phyloP scores from a whole-genome alignment of 2,329 filamentous ascomycete species.

The Clarireedia hainanense region DNA sequence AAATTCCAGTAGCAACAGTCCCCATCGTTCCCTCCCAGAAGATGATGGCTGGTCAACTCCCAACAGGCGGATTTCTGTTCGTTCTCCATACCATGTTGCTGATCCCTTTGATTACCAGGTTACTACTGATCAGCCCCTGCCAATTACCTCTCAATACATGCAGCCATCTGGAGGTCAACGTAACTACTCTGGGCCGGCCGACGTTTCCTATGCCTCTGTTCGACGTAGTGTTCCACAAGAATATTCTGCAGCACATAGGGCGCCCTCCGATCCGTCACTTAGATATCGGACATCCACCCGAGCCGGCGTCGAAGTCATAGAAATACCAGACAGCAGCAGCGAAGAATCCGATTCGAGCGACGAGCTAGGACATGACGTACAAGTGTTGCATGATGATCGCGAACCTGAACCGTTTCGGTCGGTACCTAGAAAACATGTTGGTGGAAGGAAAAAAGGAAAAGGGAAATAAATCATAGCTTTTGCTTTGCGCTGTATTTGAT shows the following conservation, averaged over 20 bases:
- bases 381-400: slow-evolving; percentile 22
- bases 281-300: slow-evolving; percentile 12
- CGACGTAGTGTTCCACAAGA: slow-evolving; percentile 18
- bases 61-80: slow-evolving; percentile 27
- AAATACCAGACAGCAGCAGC: slow-evolving; percentile 13
- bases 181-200: slow-evolving; percentile 28
- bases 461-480: not conserved
- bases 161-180: slow-evolving; percentile 26
- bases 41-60: slow-evolving; percentile 38
- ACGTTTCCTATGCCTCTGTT: slow-evolving; percentile 29
- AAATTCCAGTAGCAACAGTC: slow-evolving; percentile 32
- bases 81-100: slow-evolving; percentile 23
- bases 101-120: slow-evolving; percentile 34
- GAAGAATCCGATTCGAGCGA: slow-evolving; percentile 21
- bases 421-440: not conserved
- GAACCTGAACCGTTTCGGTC: not conserved
- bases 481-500: not conserved
- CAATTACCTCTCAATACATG: slow-evolving; percentile 27
- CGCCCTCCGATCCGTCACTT: slow-evolving; percentile 18
- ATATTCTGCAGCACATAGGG: slow-evolving; percentile 17
- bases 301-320: slow-evolving; percentile 14
- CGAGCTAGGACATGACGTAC: slow-evolving; percentile 24
- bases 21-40: slow-evolving; percentile 36
- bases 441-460: not conserved
- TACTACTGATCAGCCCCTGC: slow-evolving; percentile 21